Percentiles rank a stretch among this genome's conserved stretches.
phyloP scores from a whole-genome alignment of 768 basidiomycete species.

The Amanita muscaria region DNA sequence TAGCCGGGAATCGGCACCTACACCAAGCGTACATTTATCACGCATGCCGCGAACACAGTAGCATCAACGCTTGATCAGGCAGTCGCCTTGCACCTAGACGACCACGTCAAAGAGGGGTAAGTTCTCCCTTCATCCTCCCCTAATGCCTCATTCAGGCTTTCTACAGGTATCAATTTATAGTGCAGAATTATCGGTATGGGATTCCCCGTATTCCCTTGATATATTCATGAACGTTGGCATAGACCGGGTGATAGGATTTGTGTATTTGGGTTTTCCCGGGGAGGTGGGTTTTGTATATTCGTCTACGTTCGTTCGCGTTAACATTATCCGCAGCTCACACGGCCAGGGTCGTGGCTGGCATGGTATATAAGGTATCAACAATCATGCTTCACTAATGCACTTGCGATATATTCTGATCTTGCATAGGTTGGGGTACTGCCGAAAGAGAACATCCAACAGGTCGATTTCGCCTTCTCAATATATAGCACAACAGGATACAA shows the following conservation, averaged over 20 bases:
- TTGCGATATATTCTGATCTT: no score
- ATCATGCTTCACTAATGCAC: no score
- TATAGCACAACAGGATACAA: constrained; percentile 20
- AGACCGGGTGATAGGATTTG: constrained; percentile 24
- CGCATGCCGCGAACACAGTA: constrained; percentile 12
- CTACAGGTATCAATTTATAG: constrained; percentile 16
- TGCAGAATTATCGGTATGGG: constrained; percentile 17
- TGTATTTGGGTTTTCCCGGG: constrained; percentile 23
- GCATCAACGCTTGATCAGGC: constrained; percentile 16
- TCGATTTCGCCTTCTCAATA: constrained; percentile 27
- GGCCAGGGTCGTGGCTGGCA: constrained; percentile 23
- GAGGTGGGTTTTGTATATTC: constrained; percentile 10
- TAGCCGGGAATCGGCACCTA: constrained; percentile 21
- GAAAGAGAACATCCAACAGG: constrained; percentile 22
- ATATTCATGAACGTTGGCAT: neutral
- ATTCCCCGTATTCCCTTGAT: neutral
- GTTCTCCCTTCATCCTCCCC: neutral
- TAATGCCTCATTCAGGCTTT: neutral
- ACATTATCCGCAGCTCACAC: constrained; percentile 13
- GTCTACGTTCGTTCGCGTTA: neutral
- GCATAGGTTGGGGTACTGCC: constrained; percentile 23
- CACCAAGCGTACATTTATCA: constrained; percentile 16
- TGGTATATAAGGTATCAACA: constrained; percentile 23
- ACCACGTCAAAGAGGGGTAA: constrained; percentile 24
- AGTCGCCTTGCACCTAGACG: constrained; percentile 18